A percentile compares a stretch with the other conserved stretches of the same genome.
Conservation (phyloP, 768 basidiomycete genomes). For the Pulveroboletus sp. region DNA sequence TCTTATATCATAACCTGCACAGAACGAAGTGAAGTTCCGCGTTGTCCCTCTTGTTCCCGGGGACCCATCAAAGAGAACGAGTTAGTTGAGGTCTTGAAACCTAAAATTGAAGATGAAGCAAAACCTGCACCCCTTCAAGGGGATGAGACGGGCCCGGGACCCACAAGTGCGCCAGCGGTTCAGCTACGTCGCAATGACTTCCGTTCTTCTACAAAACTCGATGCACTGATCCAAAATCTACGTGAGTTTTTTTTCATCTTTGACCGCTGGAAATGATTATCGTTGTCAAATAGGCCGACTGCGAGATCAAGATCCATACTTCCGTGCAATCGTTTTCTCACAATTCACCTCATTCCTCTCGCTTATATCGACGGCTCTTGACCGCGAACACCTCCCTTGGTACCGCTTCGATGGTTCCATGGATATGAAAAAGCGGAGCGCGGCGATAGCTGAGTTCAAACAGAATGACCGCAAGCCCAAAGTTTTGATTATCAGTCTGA, state of each 20-base stretch:
- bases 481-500: slow-evolving; percentile 73
- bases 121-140: background rate
- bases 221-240: slow-evolving; percentile 74
- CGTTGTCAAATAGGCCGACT: slow-evolving; percentile 45
- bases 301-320: slow-evolving; percentile 66
- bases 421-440: slow-evolving; percentile 76
- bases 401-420: slow-evolving; percentile 91
- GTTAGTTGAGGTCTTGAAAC: slow-evolving; percentile 57
- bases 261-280: background rate
- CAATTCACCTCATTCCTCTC: slow-evolving; percentile 89
- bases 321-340: slow-evolving; percentile 84
- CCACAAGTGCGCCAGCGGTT: slow-evolving; percentile 39
- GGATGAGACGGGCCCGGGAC: slow-evolving; percentile 17
- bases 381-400: slow-evolving; percentile 63
- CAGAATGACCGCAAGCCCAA: slow-evolving; percentile 64
- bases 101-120: slow-evolving; percentile 13
- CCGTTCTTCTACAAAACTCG: slow-evolving; percentile 85
- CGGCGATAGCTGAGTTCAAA: slow-evolving; percentile 76
- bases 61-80: slow-evolving; percentile 65
- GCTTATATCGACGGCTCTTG: slow-evolving; percentile 66
- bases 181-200: slow-evolving; percentile 78
- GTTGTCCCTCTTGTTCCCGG: slow-evolving; percentile 77
- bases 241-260: slow-evolving; percentile 38
- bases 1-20: slow-evolving; percentile 65
- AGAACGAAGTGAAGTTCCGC: slow-evolving; percentile 63